Base-by-base conservation (phyloP, 2,329 filamentous ascomycete species). In the Alternaria infectoria region DNA sequence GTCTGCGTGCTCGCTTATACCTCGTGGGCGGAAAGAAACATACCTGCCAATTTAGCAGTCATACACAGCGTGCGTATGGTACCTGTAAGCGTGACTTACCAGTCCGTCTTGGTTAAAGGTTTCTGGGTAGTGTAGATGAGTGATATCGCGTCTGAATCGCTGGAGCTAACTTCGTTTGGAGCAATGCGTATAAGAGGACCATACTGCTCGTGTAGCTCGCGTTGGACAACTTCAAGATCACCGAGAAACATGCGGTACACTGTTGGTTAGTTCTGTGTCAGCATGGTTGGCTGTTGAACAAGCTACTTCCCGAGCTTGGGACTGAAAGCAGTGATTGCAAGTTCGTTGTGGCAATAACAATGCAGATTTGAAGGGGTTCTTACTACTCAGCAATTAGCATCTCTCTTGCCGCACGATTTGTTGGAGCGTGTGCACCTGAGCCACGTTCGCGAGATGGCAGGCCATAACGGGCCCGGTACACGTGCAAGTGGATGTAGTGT, bases 1-100 rank as follows among this genome's bases (percentile, higher is more conserved):
- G 61, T 74, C 67, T 21, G 69, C 59, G 32, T 71, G 69, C 46
- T 66, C 67, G 49, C 59, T 66, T n/a, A 73, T 66, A n/a, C 57
- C 59, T 10, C 45, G 57, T 3, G 55, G 54, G 23, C 62, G 49
- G 49, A 58, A 70, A 19, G 58, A 44, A 5, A 49, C 44, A 49
- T 73, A 71, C 57, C 66, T 71, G 26, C 36, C 36, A 1, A 17
- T 40, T 40, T 40, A 40, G 36, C 36, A 40, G 36, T 17, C 36
- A 40, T 40, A 17, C 36, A 17, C 36, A 17, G 36, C 36, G 58
- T 28, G 5, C 9, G 23, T 17, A 10, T 25, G 25, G 17, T 15
- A 15, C 11, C 57, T 10, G 64, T 69, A 47, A 52, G 46, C n/a
- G 12, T 8, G 30, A 43, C 25, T 25, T 25, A 26, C 59, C 59